Conservation (phyloP, 371 early-diverging fungal genomes). For the Actinomortierella ambigua region DNA sequence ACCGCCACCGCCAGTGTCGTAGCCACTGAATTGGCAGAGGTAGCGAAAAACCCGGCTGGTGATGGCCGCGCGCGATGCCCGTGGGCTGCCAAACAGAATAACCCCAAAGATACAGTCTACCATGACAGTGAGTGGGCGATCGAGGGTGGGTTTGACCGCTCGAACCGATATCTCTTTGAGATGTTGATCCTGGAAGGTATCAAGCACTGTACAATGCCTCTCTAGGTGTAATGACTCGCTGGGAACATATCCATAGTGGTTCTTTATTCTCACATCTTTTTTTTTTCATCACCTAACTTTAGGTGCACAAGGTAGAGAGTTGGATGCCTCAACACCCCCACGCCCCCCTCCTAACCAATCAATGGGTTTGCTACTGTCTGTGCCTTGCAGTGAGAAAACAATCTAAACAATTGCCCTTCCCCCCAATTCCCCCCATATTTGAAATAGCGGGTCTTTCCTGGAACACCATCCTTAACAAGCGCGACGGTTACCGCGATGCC, state of each 20-base stretch:
- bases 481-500: conserved; percentile 35
- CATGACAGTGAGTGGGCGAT: conserved; percentile 40
- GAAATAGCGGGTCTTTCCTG: conserved; percentile 41
- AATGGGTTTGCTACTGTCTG: no score
- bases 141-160: conserved; percentile 26
- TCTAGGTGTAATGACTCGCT: no score
- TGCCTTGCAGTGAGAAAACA: no score
- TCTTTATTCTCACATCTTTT: no score
- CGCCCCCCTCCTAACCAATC: no score
- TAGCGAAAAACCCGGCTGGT: background rate
- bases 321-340: no score
- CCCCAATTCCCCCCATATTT: conserved; percentile 1
- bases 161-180: conserved; percentile 45
- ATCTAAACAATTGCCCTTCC: background rate
- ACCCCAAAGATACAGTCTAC: conserved; percentile 29
- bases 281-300: no score
- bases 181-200: conserved; percentile 42
- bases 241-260: no score
- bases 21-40: background rate
- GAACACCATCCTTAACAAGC: conserved; percentile 39
- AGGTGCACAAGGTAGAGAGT: no score
- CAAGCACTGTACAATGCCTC: no score
- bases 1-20: background rate
- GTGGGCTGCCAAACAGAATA: conserved; percentile 23
- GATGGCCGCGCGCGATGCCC: conserved; percentile 26